phyloP scores from a whole-genome alignment of 2,329 filamentous ascomycete genomes.

The Leptosphaerulina australis region DNA sequence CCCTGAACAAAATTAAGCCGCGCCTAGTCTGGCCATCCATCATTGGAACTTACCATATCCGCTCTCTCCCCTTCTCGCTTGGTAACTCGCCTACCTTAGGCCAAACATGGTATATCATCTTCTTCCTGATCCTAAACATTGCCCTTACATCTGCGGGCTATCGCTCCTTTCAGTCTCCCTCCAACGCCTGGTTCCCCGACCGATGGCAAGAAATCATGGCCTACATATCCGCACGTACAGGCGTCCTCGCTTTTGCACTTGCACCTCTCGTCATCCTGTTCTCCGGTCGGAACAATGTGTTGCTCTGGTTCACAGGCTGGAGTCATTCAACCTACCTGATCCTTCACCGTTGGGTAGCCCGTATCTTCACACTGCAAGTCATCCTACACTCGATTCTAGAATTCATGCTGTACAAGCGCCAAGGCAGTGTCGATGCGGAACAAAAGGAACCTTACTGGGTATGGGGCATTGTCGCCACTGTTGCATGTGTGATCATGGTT shows the following conservation, averaged over 20 bases:
- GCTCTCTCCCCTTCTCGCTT: slow-evolving; percentile 20
- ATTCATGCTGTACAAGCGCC: slow-evolving; percentile 26
- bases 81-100: slow-evolving; percentile 52
- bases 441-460: slow-evolving; percentile 40
- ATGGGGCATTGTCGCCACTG: slow-evolving; percentile 50
- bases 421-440: slow-evolving; percentile 25
- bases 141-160: slow-evolving; percentile 28
- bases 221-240: slow-evolving; percentile 39
- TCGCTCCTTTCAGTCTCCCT: slow-evolving; percentile 44
- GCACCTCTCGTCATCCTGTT: slow-evolving; percentile 44
- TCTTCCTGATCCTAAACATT: slow-evolving; percentile 29
- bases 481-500: slow-evolving; percentile 36
- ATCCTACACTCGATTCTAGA: slow-evolving; percentile 29
- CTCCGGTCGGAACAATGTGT: slow-evolving; percentile 48
- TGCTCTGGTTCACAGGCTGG: slow-evolving; percentile 50
- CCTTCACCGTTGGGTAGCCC: slow-evolving; percentile 43
- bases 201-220: slow-evolving; percentile 35
- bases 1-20: slow-evolving; percentile 23
- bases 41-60: slow-evolving; percentile 24
- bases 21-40: slow-evolving; percentile 24
- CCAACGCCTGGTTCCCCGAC: slow-evolving; percentile 46
- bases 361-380: slow-evolving; percentile 28
- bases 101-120: slow-evolving; percentile 54
- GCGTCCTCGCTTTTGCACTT: slow-evolving; percentile 40
- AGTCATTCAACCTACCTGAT: slow-evolving; percentile 47